phyloP scores from a whole-genome alignment of 352 stramenopile genomes.

The Phytophthora ramorum region DNA sequence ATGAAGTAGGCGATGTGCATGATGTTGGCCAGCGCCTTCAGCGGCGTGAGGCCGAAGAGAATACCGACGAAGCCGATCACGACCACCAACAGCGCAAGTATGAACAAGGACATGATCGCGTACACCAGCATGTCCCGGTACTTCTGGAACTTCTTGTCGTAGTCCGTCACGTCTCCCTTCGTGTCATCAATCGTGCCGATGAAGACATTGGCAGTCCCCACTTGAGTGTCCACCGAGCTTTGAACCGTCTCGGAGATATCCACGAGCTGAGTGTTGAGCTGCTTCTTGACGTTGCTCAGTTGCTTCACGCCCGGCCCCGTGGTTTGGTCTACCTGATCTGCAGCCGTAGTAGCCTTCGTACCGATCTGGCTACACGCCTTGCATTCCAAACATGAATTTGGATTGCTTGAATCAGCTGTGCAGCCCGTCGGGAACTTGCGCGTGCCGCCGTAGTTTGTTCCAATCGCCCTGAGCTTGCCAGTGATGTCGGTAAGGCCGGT shows the following conservation, averaged over 20 bases:
- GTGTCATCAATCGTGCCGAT: conserved; percentile 41
- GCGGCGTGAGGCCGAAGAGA: conserved; percentile 66
- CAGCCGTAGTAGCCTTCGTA: conserved; percentile 28
- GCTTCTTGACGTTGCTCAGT: conserved; percentile 39
- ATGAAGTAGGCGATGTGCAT: conserved; percentile 81
- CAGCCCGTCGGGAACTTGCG: conserved; percentile 45
- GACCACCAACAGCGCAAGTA: conserved; percentile 56
- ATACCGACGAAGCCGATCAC: conserved; percentile 66
- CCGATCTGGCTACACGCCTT: conserved; percentile 39
- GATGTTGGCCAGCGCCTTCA: conserved; percentile 69
- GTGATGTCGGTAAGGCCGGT: conserved; percentile 42
- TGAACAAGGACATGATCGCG: conserved; percentile 65
- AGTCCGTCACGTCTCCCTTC: conserved; percentile 38
- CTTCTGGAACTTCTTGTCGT: conserved; percentile 45
- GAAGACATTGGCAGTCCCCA: conserved; percentile 35
- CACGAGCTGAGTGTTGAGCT: conserved; percentile 53
- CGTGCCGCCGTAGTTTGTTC: conserved; percentile 25
- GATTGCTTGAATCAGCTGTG: background rate
- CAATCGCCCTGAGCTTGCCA: conserved; percentile 37
- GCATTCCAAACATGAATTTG: conserved; percentile 49
- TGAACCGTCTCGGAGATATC: conserved; percentile 44
- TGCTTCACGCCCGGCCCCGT: conserved; percentile 40
- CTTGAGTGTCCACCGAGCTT: conserved; percentile 43
- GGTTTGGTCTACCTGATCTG: conserved; percentile 45
- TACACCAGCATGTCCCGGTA: conserved; percentile 49